Base-by-base conservation (phyloP, 2,329 filamentous ascomycete species). In the Fusarium sublunatum region DNA sequence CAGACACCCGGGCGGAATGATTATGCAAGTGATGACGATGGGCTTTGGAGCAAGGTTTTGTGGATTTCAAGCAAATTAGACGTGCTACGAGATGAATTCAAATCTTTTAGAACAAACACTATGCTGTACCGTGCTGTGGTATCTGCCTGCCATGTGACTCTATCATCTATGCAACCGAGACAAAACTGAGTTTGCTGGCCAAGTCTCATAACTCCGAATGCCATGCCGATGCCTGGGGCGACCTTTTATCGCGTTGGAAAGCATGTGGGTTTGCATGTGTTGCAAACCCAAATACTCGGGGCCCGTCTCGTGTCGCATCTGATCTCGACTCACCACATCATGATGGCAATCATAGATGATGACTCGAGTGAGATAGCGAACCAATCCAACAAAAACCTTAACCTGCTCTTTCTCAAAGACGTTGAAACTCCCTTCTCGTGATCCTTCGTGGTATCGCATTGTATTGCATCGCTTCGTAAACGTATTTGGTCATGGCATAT, bases 1-100 rank as follows among this genome's bases (percentile, higher is more conserved):
- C 39, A 53, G 25, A 24, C 62, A 53, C 54, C 63, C 47, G 61
- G 56, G 35, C 40, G 58, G 47, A 64, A 68, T 64, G 46, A 64
- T 69, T 58, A 72, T 64, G 69, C 59, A 59, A 63, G 41, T 64
- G 59, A 63, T 67, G 68, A 70, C 52, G 70, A 70, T 55, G 61
- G 65, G 44, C 48, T 65, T 51, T 58, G 70, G 68, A 70, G 68
- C 64, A 69, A 51, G 54, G 66, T 50, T 64, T 61, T 58, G 58
- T 52, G 46, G 58, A 48, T 52, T 67, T 65, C 65, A 51, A 64
- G 65, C 55, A 64, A 61, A 60, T 65, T 70, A 71, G 64, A 71
- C 56, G 51, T 67, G 49, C 58, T 55, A 46, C 41, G 51, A 69
- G 67, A 69, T 70, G 61, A 70, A 66, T 61, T 68, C 50, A 64